Percentiles rank a stretch among this genome's conserved stretches.
These are phyloP conservation scores for Ormosia emarginata DNA, from an alignment of 306 rosid species.

Conservation along the genomic window DNA sequence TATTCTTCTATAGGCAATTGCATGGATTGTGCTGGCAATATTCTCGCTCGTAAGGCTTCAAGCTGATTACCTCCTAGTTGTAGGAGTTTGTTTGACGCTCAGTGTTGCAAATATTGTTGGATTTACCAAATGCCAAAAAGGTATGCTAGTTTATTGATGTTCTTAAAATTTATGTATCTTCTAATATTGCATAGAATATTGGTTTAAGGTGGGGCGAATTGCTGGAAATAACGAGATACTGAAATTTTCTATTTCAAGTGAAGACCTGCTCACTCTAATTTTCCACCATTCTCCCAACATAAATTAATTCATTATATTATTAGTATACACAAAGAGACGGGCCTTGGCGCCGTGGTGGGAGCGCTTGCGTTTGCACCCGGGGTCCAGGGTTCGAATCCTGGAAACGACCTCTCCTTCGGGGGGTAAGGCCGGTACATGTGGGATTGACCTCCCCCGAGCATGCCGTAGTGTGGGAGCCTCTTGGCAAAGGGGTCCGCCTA, in stretches of 20 bases:
- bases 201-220: background rate
- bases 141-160: conserved; percentile 34
- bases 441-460: no score
- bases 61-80: conserved; percentile 97
- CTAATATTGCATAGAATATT: background rate
- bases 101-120: conserved; percentile 94
- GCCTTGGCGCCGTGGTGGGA: no score
- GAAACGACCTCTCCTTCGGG: no score
- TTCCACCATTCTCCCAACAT: no score
- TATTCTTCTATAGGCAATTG: conserved; percentile 54
- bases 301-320: no score
- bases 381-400: no score
- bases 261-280: background rate
- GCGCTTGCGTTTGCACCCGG: no score
- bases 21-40: conserved; percentile 79
- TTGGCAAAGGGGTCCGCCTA: no score
- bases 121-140: conserved; percentile 95
- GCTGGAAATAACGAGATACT: background rate
- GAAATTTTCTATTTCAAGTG: background rate
- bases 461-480: no score
- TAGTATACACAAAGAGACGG: no score
- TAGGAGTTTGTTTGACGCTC: conserved; percentile 95
- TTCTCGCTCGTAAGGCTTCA: conserved; percentile 94
- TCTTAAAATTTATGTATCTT: background rate
- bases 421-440: no score